Conservation (phyloP, 495 filamentous ascomycete genomes). For the Podospora australis region DNA sequence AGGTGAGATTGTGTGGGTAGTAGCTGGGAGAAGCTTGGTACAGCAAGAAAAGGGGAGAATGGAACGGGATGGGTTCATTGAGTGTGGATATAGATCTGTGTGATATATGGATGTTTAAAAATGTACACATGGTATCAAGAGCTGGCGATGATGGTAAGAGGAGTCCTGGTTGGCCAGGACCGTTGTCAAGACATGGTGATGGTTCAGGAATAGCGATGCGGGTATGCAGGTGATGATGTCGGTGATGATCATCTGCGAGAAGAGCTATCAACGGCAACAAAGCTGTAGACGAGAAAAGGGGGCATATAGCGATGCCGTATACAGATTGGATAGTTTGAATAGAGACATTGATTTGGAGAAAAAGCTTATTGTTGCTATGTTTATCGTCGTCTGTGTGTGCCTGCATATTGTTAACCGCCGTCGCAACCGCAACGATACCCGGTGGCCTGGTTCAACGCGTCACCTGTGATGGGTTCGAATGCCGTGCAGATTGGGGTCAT, state of each 20-base stretch:
- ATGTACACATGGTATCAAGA: background rate
- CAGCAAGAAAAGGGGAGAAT: background rate
- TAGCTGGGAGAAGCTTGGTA: background rate
- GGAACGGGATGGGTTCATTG: background rate
- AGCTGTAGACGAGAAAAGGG: background rate
- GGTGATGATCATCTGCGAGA: background rate
- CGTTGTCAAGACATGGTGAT: too few relatives aligned
- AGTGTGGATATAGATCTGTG: background rate
- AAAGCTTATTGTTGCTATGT: slow-evolving; percentile 1
- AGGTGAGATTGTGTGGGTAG: background rate
- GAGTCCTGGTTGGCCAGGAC: too few relatives aligned
- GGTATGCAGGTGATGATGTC: background rate
- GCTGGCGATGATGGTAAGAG: background rate
- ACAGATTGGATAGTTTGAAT: background rate
- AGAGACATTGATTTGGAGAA: background rate
- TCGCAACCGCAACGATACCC: too few relatives aligned
- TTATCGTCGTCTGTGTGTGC: background rate
- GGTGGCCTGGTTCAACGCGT: too few relatives aligned
- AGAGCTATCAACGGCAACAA: background rate
- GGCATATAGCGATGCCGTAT: background rate
- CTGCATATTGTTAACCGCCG: background rate
- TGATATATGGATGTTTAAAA: slow-evolving; percentile 1
- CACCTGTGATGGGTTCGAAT: too few relatives aligned
- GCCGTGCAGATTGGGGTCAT: too few relatives aligned
- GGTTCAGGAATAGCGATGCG: too few relatives aligned